Conservation (phyloP, 495 filamentous ascomycete genomes). For the Endocarpon pusillum region DNA sequence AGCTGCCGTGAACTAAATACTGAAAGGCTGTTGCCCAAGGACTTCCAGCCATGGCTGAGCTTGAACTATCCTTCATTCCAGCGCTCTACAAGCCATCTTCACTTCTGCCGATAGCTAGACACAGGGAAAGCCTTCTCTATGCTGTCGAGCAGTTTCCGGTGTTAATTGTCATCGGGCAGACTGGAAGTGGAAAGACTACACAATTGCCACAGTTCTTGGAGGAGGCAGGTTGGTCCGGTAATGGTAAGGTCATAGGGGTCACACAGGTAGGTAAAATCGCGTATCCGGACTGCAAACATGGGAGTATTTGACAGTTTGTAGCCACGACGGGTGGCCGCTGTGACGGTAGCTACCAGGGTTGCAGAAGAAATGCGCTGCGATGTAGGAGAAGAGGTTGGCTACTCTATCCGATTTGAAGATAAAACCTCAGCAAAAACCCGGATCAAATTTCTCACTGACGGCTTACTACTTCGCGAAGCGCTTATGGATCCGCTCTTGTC, state of each 20-base stretch:
- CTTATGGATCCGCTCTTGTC: conserved; percentile 84
- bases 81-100: conserved; percentile 62
- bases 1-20: too few relatives aligned
- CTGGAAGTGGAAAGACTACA: conserved; percentile 82
- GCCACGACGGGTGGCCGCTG: conserved; percentile 86
- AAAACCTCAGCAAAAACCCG: conserved; percentile 70
- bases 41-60: too few relatives aligned
- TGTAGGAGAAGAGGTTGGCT: conserved; percentile 87
- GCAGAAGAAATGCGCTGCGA: conserved; percentile 87
- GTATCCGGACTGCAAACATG: neutral
- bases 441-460: conserved; percentile 96
- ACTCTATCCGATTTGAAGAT: conserved; percentile 94
- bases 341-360: conserved; percentile 76
- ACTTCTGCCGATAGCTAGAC: conserved; percentile 60
- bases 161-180: conserved; percentile 75
- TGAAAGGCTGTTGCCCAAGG: too few relatives aligned
- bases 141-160: conserved; percentile 61
- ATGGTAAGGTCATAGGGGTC: conserved; percentile 68
- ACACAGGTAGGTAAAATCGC: conserved; percentile 54
- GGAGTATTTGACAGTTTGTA: conserved; percentile 21
- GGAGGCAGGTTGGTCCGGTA: conserved; percentile 73
- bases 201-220: conserved; percentile 80
- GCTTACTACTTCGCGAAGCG: conserved; percentile 82
- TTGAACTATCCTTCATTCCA: conserved; percentile 51
- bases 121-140: conserved; percentile 57